These are phyloP conservation scores for Galium porrigens DNA, from an alignment of 305 asterid genomes.

Conservation along the genomic window DNA sequence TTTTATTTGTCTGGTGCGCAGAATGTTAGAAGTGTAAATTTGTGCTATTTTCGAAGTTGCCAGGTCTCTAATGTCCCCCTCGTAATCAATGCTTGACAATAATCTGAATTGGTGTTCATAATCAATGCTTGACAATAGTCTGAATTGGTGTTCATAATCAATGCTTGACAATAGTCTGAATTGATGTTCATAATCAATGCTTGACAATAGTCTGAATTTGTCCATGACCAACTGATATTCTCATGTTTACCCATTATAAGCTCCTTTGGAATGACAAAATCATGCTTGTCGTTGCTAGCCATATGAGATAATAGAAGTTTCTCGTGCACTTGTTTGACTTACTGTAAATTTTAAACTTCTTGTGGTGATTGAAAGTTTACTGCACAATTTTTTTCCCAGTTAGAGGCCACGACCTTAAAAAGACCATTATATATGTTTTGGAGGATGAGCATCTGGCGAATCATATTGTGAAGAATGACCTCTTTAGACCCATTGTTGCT, in stretches of 20 bases:
- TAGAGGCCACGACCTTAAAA: background rate
- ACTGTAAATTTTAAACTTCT: background rate
- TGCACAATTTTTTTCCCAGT: background rate
- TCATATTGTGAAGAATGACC: constrained; percentile 64
- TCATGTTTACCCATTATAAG: background rate
- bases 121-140: too few relatives aligned
- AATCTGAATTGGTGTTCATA: too few relatives aligned
- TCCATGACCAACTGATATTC: constrained; percentile 5
- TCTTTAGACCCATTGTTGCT: constrained; percentile 68
- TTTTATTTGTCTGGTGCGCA: background rate
- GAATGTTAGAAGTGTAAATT: background rate
- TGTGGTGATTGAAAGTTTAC: too few relatives aligned
- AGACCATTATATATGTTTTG: constrained; percentile 14
- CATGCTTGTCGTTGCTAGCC: background rate
- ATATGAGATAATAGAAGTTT: too few relatives aligned
- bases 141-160: too few relatives aligned
- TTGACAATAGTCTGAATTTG: too few relatives aligned
- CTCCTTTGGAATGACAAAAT: background rate
- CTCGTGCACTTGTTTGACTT: too few relatives aligned
- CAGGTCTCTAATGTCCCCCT: too few relatives aligned
- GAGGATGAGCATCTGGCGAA: constrained; percentile 91
- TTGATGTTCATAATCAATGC: too few relatives aligned
- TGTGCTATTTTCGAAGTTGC: background rate
- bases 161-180: too few relatives aligned
- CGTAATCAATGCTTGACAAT: too few relatives aligned